Base-by-base conservation (phyloP, 306 rosid genomes). In the Vigna hirtella region DNA sequence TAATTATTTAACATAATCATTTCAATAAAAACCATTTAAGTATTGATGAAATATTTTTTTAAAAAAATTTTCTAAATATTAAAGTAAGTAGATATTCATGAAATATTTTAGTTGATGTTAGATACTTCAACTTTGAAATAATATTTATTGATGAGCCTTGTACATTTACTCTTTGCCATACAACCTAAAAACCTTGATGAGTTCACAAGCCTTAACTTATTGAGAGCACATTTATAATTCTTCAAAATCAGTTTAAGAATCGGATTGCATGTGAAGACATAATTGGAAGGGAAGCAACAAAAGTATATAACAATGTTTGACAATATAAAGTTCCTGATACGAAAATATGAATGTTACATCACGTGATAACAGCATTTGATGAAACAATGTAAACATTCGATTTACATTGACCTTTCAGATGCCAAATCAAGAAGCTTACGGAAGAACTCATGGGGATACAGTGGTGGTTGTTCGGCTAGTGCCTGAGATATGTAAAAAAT, bases 371-470 rank as follows among this genome's bases (percentile, higher is more conserved):
- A 78, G 53, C 67, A 81, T 1, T 40, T 9, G 71, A 63, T 9
- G 70, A 83, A 78, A 56, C 53, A 52, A 49, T 28, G 70, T 16
- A 49, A 48, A 72, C 30, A 43, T 52, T 76, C 47, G 17, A 80
- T 80, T 82, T 72, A 85, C 9, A 58, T 10, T 53, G 86, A 76
- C 82, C 92, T 89, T 88, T 89, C 96, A 42, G 82, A 80, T 56
- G 85, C 98, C 84, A 94, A 88, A 89, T 94, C 93, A 70, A 94
- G 94, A 71, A 92, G 91, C 22, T 72, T 80, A 51, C 91, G 93
- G 85, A 94, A 94, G 89, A 92, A 94, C 53, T 90, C 86, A 83
- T 89, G 97, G 78, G 98, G 98, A 80, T 89, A 88, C 83, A 90
- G 47, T 3, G 97, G 95, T 18, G 97, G 97, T 30, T 89, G 83